Evolutionary conservation across 768 basidiomycete genomes (phyloP), one percentile per base, ranked within the genome.

Genomic region (Rhizopogon sp.): DNA sequence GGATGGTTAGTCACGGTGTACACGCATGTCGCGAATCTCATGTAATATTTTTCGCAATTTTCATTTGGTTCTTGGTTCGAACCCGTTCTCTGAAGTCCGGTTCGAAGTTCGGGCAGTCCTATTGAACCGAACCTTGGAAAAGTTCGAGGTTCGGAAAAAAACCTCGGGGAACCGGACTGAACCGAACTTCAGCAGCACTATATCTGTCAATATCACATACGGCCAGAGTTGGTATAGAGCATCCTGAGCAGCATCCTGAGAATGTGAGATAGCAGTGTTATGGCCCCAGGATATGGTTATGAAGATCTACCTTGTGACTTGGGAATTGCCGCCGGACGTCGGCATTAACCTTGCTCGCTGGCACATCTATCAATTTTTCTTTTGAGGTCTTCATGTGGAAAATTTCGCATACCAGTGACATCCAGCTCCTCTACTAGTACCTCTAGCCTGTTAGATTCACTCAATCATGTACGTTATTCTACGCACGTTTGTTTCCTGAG

Each of bases 151-250:
- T 42, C 11, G 5, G 35, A 39, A 40, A 40, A 42, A 52, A 52
- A 4, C 5, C 31, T 31, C 31, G 1, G 31, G 9, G 31, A 31
- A 31, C 51, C 10, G 25, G 42, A 52, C 25, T 7, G 51, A 52
- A 52, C 51, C 20, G 39, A 52, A 52, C 51, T 52, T 52, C 42
- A 10, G 40, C 51, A 52, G 51, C 51, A 39, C 51, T 52, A 53
- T 25, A 25, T 3, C 22, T 25, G 22, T 25, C 22, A 25, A 25
- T 1, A 25, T 25, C 22, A 25, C 22, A 25, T 25, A 25, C 22
- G 2, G 22, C 22, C 22, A 25, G 22, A 25, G 22, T 25, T 25
- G 22, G 22, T 25, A 31, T 8, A 31, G 31, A 31, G 31, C 7
- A 31, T 2, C 5, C 31, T 31, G 8, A 9, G 31, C 31, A 31